phyloP scores from a whole-genome alignment of 352 stramenopile genomes.

The Pythium aquatile region DNA sequence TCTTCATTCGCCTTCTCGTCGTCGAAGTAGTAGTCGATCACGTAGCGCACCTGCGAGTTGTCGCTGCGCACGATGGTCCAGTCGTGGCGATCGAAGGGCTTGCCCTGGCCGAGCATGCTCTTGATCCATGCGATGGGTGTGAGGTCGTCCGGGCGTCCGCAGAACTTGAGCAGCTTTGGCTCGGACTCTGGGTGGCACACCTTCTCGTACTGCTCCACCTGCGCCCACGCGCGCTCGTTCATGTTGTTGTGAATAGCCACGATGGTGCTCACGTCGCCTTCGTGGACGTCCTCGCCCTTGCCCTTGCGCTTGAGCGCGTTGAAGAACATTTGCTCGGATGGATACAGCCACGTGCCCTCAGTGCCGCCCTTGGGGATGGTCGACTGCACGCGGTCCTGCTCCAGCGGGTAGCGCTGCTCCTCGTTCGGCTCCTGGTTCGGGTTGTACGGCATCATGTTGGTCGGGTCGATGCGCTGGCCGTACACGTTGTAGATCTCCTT shows the following conservation, averaged over 20 bases:
- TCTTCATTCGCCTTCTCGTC: conserved; percentile 79
- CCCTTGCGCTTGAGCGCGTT: conserved; percentile 97
- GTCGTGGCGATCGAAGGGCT: conserved; percentile 98
- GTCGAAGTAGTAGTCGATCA: conserved; percentile 99
- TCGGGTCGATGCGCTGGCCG: conserved; percentile 95
- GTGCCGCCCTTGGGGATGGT: conserved; percentile 96
- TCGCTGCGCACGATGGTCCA: conserved; percentile 94
- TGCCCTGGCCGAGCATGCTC: conserved; percentile 75
- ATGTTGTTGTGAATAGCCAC: conserved; percentile 99
- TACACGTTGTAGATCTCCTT: conserved; percentile 97
- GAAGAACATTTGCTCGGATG: conserved; percentile 99
- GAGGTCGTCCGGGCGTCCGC: conserved; percentile 95
- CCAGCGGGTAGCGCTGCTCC: conserved; percentile 88
- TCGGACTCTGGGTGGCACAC: conserved; percentile 70
- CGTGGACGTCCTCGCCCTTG: conserved; percentile 96
- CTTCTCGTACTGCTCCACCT: conserved; percentile 98
- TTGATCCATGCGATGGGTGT: conserved; percentile 94
- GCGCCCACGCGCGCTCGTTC: conserved; percentile 98
- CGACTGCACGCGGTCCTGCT: conserved; percentile 91
- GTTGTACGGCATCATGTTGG: conserved; percentile 98
- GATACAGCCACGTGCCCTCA: conserved; percentile 97
- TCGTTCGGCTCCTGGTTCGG: conserved; percentile 93
- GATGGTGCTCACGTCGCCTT: conserved; percentile 93
- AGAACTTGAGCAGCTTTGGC: conserved; percentile 96
- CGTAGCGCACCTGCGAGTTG: conserved; percentile 94